Conservation (phyloP, 371 early-diverging fungal genomes). For the Batrachochytrium dendrobatidis region DNA sequence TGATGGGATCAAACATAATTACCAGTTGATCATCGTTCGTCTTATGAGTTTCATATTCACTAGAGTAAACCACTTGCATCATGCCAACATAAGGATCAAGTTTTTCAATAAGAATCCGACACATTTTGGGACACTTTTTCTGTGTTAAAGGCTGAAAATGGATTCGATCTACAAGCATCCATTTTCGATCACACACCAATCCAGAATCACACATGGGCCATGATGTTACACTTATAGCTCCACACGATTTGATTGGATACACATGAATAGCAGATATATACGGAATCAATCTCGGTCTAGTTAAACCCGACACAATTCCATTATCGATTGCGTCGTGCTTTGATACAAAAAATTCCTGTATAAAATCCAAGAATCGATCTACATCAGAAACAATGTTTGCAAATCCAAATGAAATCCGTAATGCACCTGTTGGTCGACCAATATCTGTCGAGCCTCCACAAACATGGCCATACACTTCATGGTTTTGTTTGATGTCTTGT, state of each 20-base stretch:
- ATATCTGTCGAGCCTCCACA: slow-evolving; percentile 66
- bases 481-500: slow-evolving; percentile 9
- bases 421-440: slow-evolving; percentile 52
- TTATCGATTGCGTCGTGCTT: too few species aligned
- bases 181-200: slow-evolving; percentile 54
- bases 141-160: slow-evolving; percentile 45
- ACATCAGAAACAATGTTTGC: slow-evolving; percentile 12
- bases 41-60: too few species aligned
- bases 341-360: not conserved
- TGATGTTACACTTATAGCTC: slow-evolving; percentile 41
- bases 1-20: too few species aligned
- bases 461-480: slow-evolving; percentile 39
- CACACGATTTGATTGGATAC: slow-evolving; percentile 67
- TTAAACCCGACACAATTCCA: not conserved
- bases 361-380: slow-evolving; percentile 9
- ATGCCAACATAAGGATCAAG: too few species aligned
- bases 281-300: slow-evolving; percentile 5
- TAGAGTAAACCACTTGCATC: too few species aligned
- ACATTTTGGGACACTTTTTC: slow-evolving; percentile 47
- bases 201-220: slow-evolving; percentile 57
- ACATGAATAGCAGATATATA: slow-evolving; percentile 19
- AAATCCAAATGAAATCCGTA: slow-evolving; percentile 64
- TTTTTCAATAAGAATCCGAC: slow-evolving; percentile 41
- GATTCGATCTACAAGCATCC: slow-evolving; percentile 51
- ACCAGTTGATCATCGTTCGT: too few species aligned